Evolutionary conservation across 139 green algal genomes (phyloP).

Genomic region (Chlorella sp.): DNA sequence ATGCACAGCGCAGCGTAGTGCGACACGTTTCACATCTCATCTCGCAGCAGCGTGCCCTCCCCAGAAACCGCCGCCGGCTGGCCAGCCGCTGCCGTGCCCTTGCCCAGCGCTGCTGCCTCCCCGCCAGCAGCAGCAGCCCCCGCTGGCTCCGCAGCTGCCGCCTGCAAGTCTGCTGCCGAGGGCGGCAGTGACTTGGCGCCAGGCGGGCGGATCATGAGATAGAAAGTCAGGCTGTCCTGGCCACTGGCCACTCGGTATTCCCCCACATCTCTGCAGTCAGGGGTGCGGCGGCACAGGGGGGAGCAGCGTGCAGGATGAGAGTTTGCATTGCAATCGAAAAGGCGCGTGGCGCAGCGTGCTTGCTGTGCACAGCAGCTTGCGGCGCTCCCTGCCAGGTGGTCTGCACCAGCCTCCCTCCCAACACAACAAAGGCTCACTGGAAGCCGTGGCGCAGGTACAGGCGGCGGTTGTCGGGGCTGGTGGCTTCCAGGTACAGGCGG

Average conservation of each 20-base stretch:
- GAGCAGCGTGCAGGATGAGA: not conserved
- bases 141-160: not conserved
- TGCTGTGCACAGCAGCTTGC: too few relatives aligned
- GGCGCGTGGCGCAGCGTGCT: too few relatives aligned
- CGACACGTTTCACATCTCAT: too few relatives aligned
- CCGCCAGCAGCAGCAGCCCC: not conserved
- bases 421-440: too few relatives aligned
- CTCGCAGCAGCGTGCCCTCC: too few relatives aligned
- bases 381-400: too few relatives aligned
- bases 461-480: not conserved
- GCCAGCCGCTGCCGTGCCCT: too few relatives aligned
- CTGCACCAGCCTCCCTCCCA: too few relatives aligned
- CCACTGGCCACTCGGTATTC: not conserved
- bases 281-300: not conserved
- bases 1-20: too few relatives aligned
- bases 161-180: not conserved
- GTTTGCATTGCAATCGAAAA: not conserved
- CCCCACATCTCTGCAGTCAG: not conserved
- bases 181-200: not conserved
- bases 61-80: too few relatives aligned
- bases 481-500: constrained; percentile 12
- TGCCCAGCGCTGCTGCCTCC: too few relatives aligned
- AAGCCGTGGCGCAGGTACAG: constrained; percentile 31
- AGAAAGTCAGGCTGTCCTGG: not conserved
- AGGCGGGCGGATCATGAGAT: constrained; percentile 11